These are phyloP conservation scores for Elongisporangium undulatum DNA, from an alignment of 352 stramenopile species.

Conservation along the genomic window DNA sequence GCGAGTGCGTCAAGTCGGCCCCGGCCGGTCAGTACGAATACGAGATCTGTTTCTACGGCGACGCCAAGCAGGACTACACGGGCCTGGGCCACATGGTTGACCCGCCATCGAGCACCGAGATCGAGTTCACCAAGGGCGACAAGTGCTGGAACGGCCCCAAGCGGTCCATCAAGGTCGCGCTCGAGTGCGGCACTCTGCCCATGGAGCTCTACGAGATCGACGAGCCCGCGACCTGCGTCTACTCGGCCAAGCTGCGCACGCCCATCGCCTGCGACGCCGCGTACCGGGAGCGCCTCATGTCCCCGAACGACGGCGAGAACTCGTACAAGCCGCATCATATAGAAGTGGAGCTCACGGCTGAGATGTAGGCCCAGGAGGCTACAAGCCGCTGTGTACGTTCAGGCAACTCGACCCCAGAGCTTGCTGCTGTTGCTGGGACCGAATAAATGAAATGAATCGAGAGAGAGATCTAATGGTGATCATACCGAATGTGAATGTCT, in stretches of 20 bases:
- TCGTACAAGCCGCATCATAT: conserved; percentile 45
- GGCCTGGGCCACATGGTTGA: conserved; percentile 71
- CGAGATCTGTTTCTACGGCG: conserved; percentile 81
- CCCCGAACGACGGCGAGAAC: conserved; percentile 13
- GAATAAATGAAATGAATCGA: background rate
- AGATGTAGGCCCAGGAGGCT: conserved; percentile 13
- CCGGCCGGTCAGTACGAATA: conserved; percentile 80
- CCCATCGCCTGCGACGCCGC: conserved; percentile 59
- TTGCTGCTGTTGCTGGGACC: background rate
- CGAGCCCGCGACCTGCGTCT: conserved; percentile 85
- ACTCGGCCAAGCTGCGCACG: conserved; percentile 75
- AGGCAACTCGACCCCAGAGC: background rate
- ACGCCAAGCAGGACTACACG: conserved; percentile 75
- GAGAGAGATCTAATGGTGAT: background rate
- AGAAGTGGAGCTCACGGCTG: conserved; percentile 56
- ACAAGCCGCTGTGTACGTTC: background rate
- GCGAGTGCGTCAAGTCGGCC: conserved; percentile 65
- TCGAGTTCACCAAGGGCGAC: conserved; percentile 62
- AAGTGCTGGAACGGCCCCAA: conserved; percentile 89
- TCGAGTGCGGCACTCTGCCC: conserved; percentile 63
- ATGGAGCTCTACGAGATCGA: conserved; percentile 68
- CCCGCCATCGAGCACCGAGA: conserved; percentile 8
- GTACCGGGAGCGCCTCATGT: conserved; percentile 32
- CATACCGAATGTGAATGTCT: no score
- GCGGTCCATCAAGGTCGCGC: conserved; percentile 67